Conservation (phyloP, 768 basidiomycete genomes). For the Polyporus arcularius region DNA sequence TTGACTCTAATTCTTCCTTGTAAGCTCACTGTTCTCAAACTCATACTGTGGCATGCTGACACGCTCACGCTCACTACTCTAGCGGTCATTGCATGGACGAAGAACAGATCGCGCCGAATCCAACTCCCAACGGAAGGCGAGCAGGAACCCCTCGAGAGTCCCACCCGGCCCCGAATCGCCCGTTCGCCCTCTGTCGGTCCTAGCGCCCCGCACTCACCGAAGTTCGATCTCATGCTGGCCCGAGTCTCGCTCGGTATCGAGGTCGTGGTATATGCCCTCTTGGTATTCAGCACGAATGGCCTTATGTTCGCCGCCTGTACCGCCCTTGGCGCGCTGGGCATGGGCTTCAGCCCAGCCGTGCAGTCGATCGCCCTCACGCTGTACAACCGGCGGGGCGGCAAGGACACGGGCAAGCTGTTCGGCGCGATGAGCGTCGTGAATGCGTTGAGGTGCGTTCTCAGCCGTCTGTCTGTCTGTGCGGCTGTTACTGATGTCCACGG, state of each 20-base stretch:
- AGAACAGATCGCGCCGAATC: slow-evolving; percentile 39
- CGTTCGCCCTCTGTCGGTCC: slow-evolving; percentile 13
- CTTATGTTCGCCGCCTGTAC: slow-evolving; percentile 52
- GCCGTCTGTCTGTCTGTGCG: background rate
- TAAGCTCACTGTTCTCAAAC: slow-evolving; percentile 33
- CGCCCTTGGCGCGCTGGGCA: slow-evolving; percentile 55
- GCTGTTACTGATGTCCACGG: background rate
- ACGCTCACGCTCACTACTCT: background rate
- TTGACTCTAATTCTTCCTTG: slow-evolving; percentile 62
- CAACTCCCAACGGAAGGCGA: slow-evolving; percentile 26
- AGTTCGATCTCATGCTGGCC: slow-evolving; percentile 72
- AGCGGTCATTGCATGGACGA: slow-evolving; percentile 60
- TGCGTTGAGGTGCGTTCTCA: slow-evolving; percentile 53
- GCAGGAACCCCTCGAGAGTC: slow-evolving; percentile 25
- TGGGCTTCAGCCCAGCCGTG: slow-evolving; percentile 64
- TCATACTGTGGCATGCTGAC: background rate
- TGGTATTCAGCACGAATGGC: slow-evolving; percentile 43
- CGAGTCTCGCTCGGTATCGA: slow-evolving; percentile 64
- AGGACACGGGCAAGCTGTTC: slow-evolving; percentile 74
- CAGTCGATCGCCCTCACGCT: slow-evolving; percentile 74
- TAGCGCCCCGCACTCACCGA: slow-evolving; percentile 37
- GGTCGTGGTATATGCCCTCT: slow-evolving; percentile 46
- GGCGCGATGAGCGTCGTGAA: slow-evolving; percentile 79
- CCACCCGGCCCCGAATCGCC: background rate
- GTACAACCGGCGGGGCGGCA: slow-evolving; percentile 54